A percentile compares a stretch with the other conserved stretches of the same genome.
Evolutionary conservation across 495 filamentous ascomycete genomes (phyloP).

Genomic region (Staphylotrichum tortipilum): DNA sequence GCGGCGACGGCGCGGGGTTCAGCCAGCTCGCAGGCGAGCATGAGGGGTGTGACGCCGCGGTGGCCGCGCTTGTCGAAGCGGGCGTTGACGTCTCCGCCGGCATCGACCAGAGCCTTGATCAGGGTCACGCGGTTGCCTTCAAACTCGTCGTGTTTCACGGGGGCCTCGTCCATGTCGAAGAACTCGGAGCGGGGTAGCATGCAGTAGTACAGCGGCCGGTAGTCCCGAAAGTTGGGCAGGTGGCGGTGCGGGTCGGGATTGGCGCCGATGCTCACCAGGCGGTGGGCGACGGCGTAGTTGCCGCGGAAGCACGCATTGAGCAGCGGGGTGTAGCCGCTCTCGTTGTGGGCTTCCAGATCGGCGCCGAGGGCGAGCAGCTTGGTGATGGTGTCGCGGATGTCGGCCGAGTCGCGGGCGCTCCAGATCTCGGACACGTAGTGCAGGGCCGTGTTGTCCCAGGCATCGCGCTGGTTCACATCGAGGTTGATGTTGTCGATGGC

Average conservation of each 20-base stretch:
- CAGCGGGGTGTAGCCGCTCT: conserved; percentile 19
- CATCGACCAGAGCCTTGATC: conserved; percentile 18
- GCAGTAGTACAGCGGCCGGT: conserved; percentile 19
- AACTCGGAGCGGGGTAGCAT: conserved; percentile 17
- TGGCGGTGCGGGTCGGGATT: conserved; percentile 20
- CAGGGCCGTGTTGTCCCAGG: conserved; percentile 19
- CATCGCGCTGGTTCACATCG: conserved; percentile 19
- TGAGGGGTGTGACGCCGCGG: conserved; percentile 15
- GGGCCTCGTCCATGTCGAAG: conserved; percentile 19
- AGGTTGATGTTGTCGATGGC: conserved; percentile 15
- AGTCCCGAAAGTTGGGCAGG: conserved; percentile 19
- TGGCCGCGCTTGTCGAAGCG: conserved; percentile 19
- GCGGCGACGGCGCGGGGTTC: conserved; percentile 16
- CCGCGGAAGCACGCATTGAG: conserved; percentile 20
- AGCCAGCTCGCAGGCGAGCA: conserved; percentile 23
- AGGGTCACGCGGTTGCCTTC: conserved; percentile 18
- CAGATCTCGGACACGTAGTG: conserved; percentile 19
- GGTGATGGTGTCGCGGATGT: conserved; percentile 17
- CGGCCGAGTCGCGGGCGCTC: conserved; percentile 12
- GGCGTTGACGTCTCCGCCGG: conserved; percentile 19
- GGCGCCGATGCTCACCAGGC: conserved; percentile 18
- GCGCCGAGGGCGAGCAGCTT: conserved; percentile 23
- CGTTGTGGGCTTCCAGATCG: conserved; percentile 19
- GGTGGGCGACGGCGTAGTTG: conserved; percentile 21
- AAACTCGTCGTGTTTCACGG: conserved; percentile 21